Base-by-base conservation (phyloP, 2,329 filamentous ascomycete species). In the Sporothrix protearum region DNA sequence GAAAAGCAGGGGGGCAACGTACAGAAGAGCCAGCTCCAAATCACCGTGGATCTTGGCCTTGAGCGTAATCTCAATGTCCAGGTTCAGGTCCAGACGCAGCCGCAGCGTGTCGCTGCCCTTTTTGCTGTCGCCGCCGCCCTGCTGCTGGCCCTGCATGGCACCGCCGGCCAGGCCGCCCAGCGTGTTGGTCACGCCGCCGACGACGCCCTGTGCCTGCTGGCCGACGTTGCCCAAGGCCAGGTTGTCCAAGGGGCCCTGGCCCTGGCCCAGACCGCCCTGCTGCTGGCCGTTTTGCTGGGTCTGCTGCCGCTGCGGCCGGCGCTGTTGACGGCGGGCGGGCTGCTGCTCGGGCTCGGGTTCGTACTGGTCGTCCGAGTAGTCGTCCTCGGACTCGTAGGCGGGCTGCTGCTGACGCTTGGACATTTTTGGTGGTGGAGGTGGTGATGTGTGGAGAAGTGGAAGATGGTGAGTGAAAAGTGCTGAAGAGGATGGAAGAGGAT, bases 31-130 rank as follows among this genome's bases (percentile, higher is more conserved):
- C 75, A 96, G 81, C 45, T 92, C 94, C 75, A 96, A 82, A 82
- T 96, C 93, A 78, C 93, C 93, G 77, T 94, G 89, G 75, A 96
- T 94, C 80, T 91, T 90, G 25, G 92, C 92, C 85, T 96, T 96
- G 73, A 96, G 85, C 77, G 93, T 91, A 73, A 96, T 92, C 80
- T 96, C 92, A 67, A 96, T 86, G 75, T 96, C 92, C 71, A 96
- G 83, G 80, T 96, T 96, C 28, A 74, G 71, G 78, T 96, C 92
- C 28, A 96, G 82, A 49, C 89, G 87, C 76, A 96, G 80, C 78
- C 90, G 90, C 78, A 94, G 82, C 51, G 91, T 91, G 77, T 93
- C 90, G 73, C 87, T 84, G 77, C 36, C 51, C 55, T 72, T 72
- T 57, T 85, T 83, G 77, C 85, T 83, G 76, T 80, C 78, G 55